phyloP scores from a whole-genome alignment of 371 early-diverging fungal species.

The Apophysomyces elegans region DNA sequence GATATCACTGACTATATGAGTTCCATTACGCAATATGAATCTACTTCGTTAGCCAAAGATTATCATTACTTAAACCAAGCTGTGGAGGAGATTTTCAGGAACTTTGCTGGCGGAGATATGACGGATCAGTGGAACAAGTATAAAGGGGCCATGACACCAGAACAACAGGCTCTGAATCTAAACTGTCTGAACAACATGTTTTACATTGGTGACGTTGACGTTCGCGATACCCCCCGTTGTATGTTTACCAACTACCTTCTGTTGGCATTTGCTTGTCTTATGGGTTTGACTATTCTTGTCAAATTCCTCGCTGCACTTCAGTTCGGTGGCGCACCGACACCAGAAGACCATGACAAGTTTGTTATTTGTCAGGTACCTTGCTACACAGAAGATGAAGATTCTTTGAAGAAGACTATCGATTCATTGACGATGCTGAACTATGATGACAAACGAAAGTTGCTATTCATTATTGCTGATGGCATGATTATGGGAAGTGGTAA shows the following conservation, averaged over 20 bases:
- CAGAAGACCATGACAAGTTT: slow-evolving; percentile 90
- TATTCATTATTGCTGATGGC: slow-evolving; percentile 92
- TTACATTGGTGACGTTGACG: slow-evolving; percentile 89
- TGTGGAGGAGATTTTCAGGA: slow-evolving; percentile 69
- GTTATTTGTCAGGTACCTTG: slow-evolving; percentile 89
- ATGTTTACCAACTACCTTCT: slow-evolving; percentile 89
- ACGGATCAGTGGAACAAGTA: slow-evolving; percentile 64
- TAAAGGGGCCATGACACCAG: slow-evolving; percentile 34
- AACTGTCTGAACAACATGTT: slow-evolving; percentile 85
- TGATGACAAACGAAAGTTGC: slow-evolving; percentile 94
- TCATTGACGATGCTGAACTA: slow-evolving; percentile 92
- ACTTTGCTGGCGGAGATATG: slow-evolving; percentile 70
- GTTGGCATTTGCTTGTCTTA: slow-evolving; percentile 74
- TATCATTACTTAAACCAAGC: slow-evolving; percentile 55
- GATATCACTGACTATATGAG: slow-evolving; percentile 76
- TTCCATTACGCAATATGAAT: slow-evolving; percentile 45
- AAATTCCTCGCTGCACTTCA: slow-evolving; percentile 95
- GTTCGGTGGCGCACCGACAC: slow-evolving; percentile 64
- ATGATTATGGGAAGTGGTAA: slow-evolving; percentile 97
- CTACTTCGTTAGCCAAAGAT: slow-evolving; percentile 43
- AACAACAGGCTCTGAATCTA: slow-evolving; percentile 43
- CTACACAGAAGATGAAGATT: slow-evolving; percentile 85
- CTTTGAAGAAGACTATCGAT: slow-evolving; percentile 87
- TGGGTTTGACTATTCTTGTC: slow-evolving; percentile 86
- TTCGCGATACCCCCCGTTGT: slow-evolving; percentile 80